Evolutionary conservation across 139 green algal species (phyloP).

Genomic region (Chlorella sp.): DNA sequence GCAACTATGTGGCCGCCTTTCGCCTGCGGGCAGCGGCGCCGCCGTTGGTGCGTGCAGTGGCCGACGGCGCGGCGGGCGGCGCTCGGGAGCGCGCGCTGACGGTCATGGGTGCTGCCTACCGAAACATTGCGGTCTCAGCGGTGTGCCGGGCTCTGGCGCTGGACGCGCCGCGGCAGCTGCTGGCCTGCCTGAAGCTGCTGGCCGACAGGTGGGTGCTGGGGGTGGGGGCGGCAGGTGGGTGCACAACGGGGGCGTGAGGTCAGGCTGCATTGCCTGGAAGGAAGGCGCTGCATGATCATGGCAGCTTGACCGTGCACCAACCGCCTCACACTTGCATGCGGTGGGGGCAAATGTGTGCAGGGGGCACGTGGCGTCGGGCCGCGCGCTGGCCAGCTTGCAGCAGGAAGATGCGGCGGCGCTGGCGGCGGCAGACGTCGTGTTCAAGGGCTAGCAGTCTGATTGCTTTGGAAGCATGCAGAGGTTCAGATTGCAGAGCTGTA

Average conservation of each 20-base stretch:
- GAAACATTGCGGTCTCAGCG: conserved; percentile 10
- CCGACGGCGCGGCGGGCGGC: neutral
- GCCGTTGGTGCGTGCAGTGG: neutral
- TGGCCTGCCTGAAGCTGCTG: conserved; percentile 25
- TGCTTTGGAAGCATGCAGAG: too few relatives aligned
- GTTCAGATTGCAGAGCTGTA: too few relatives aligned
- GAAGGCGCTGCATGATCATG: neutral
- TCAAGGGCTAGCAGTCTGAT: conserved; percentile 4
- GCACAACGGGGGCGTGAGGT: neutral
- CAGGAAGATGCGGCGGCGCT: neutral
- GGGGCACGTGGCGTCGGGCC: neutral
- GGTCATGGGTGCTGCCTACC: conserved; percentile 12
- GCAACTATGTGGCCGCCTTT: conserved; percentile 17
- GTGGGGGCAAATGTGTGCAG: neutral
- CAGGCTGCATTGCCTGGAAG: neutral
- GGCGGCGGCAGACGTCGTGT: neutral
- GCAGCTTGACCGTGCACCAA: neutral
- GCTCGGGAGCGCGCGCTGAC: neutral
- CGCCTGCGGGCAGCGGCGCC: neutral
- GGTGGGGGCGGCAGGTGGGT: neutral
- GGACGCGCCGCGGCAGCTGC: neutral
- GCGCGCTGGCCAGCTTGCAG: conserved; percentile 8
- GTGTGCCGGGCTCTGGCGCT: neutral
- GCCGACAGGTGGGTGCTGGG: conserved; percentile 22
- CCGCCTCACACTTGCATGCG: too few relatives aligned